phyloP scores from a whole-genome alignment of 495 filamentous ascomycete genomes.

The Aspergillus bertholletiae region DNA sequence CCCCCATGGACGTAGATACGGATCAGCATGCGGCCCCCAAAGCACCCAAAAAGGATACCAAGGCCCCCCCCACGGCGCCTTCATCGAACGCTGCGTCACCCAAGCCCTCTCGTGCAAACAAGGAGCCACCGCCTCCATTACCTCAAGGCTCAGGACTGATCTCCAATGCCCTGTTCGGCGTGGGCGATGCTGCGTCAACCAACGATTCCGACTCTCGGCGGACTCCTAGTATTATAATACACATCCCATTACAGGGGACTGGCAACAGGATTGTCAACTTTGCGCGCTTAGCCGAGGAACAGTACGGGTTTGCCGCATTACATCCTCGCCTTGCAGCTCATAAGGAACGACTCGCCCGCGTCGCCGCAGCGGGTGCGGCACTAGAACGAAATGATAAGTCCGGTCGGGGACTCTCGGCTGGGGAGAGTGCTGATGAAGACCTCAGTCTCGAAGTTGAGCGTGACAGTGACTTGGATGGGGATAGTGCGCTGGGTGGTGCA shows the following conservation, averaged over 20 bases:
- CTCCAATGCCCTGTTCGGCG: constrained; percentile 58
- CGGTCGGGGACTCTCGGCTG: constrained; percentile 51
- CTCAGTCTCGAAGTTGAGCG: constrained; percentile 41
- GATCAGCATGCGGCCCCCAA: constrained; percentile 21
- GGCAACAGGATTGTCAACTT: constrained; percentile 93
- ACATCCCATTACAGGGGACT: constrained; percentile 74
- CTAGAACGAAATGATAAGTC: constrained; percentile 62
- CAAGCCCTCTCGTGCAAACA: constrained; percentile 51
- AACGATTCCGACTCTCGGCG: constrained; percentile 37
- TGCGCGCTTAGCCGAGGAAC: constrained; percentile 85
- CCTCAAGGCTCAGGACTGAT: constrained; percentile 67
- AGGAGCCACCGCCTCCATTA: constrained; percentile 52
- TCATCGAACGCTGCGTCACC: constrained; percentile 58
- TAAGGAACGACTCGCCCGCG: constrained; percentile 72
- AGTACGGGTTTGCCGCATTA: constrained; percentile 89
- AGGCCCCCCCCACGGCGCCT: constrained; percentile 40
- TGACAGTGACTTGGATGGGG: constrained; percentile 63
- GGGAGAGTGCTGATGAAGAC: constrained; percentile 62
- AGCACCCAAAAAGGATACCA: constrained; percentile 32
- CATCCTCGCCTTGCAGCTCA: constrained; percentile 88
- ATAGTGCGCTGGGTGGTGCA: constrained; percentile 69
- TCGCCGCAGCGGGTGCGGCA: constrained; percentile 78
- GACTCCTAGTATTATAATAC: constrained; percentile 78
- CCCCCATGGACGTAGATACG: constrained; percentile 39
- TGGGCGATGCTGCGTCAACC: constrained; percentile 36